These are phyloP conservation scores for Plasmopara muralis DNA, from an alignment of 352 stramenopile genomes.

Conservation along the genomic window DNA sequence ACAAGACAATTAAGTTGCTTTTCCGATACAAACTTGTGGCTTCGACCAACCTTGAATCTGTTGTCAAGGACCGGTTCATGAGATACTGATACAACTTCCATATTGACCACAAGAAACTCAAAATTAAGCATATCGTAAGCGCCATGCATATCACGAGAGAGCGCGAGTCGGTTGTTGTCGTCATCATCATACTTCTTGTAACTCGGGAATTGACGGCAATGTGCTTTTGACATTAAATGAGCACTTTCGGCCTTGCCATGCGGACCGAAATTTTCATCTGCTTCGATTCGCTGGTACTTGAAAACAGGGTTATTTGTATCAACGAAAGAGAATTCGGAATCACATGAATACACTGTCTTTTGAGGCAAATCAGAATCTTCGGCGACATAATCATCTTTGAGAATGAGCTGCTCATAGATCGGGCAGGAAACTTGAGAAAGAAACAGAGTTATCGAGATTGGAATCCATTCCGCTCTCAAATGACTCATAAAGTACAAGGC, in stretches of 20 bases:
- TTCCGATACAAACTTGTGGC: too few relatives aligned
- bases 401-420: too few relatives aligned
- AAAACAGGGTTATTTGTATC: not conserved
- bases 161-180: not conserved
- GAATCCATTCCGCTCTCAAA: too few relatives aligned
- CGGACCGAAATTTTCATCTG: not conserved
- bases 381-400: too few relatives aligned
- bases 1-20: too few relatives aligned
- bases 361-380: too few relatives aligned
- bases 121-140: not conserved
- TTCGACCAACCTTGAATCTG: not conserved
- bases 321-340: not conserved
- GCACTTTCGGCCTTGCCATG: constrained; percentile 1
- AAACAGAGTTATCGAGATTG: too few relatives aligned
- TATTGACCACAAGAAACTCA: not conserved
- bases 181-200: not conserved
- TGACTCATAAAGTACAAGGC: too few relatives aligned
- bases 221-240: not conserved
- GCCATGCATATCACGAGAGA: not conserved
- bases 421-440: too few relatives aligned
- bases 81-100: not conserved
- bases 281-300: constrained; percentile 2
- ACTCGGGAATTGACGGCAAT: not conserved
- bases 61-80: not conserved
- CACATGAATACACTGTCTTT: too few relatives aligned